Conservation (phyloP, 2,329 filamentous ascomycete species). For the Karstenula rhodostoma region DNA sequence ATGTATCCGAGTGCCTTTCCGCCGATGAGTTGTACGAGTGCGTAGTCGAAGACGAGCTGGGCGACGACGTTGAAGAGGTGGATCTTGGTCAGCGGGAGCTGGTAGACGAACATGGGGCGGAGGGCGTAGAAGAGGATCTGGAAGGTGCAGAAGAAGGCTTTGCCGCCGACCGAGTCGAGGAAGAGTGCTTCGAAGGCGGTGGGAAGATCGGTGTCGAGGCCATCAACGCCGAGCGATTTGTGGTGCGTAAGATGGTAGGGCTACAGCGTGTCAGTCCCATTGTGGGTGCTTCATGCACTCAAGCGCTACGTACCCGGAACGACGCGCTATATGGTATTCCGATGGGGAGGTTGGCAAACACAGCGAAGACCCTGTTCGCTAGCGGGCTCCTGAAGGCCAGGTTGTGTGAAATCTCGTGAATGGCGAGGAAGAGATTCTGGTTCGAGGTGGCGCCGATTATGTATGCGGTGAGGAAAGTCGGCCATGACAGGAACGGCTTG, state of each 20-base stretch:
- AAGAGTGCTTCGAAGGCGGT: constrained; percentile 91
- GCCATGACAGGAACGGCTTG: constrained; percentile 81
- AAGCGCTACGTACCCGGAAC: constrained; percentile 71
- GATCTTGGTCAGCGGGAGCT: constrained; percentile 83
- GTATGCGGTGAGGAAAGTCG: constrained; percentile 88
- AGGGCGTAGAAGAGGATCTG: constrained; percentile 99
- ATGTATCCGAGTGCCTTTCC: constrained; percentile 79
- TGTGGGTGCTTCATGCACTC: background rate
- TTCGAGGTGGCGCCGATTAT: constrained; percentile 93
- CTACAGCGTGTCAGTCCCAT: constrained; percentile 51
- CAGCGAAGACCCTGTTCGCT: constrained; percentile 85
- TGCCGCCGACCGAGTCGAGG: constrained; percentile 92
- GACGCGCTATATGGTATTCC: constrained; percentile 95
- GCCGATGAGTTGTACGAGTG: constrained; percentile 69
- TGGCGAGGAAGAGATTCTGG: constrained; percentile 97
- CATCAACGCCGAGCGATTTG: constrained; percentile 96
- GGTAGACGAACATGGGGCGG: constrained; percentile 93
- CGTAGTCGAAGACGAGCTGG: constrained; percentile 80
- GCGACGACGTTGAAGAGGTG: constrained; percentile 82
- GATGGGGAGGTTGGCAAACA: constrained; percentile 95
- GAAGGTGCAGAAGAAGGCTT: constrained; percentile 99
- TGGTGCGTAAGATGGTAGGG: constrained; percentile 99
- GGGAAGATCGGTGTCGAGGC: constrained; percentile 93
- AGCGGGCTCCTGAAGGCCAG: constrained; percentile 84
- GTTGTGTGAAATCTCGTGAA: constrained; percentile 99